Evolutionary conservation across 257 asterid genomes (phyloP).

Genomic region (Anisodus tanguticus): DNA sequence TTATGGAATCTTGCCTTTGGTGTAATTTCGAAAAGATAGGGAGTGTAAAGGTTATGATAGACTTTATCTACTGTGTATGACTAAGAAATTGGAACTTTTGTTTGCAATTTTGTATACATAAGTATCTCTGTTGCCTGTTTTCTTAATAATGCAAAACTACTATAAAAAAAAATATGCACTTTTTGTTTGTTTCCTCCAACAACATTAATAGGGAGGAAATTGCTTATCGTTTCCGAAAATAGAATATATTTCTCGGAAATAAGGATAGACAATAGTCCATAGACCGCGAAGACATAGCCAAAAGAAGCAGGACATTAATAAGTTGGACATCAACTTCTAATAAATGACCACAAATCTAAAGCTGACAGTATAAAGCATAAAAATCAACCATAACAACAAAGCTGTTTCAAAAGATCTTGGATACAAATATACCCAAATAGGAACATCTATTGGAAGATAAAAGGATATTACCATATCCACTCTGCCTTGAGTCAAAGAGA

Average conservation of each 20-base stretch:
- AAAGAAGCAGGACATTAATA: not conserved
- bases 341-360: not conserved
- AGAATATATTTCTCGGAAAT: constrained; percentile 8
- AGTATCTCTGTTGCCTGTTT: constrained; percentile 20
- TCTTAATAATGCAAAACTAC: not conserved
- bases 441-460: constrained; percentile 30
- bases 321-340: constrained; percentile 9
- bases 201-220: not conserved
- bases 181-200: constrained; percentile 1
- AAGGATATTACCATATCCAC: constrained; percentile 70
- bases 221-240: not conserved
- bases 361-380: not conserved
- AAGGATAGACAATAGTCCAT: constrained; percentile 5
- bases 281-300: not conserved
- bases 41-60: not conserved
- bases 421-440: not conserved
- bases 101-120: not conserved
- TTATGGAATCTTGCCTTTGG: not conserved
- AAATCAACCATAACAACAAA: not conserved
- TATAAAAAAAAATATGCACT: not conserved
- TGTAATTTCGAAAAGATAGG: constrained; percentile 2
- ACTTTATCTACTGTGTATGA: not conserved
- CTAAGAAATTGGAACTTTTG: not conserved
- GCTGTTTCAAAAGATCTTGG: constrained; percentile 8
- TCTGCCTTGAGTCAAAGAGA: constrained; percentile 91